These are phyloP conservation scores for Camellia japonica DNA, from an alignment of 148 eudicot species.

Conservation along the genomic window DNA sequence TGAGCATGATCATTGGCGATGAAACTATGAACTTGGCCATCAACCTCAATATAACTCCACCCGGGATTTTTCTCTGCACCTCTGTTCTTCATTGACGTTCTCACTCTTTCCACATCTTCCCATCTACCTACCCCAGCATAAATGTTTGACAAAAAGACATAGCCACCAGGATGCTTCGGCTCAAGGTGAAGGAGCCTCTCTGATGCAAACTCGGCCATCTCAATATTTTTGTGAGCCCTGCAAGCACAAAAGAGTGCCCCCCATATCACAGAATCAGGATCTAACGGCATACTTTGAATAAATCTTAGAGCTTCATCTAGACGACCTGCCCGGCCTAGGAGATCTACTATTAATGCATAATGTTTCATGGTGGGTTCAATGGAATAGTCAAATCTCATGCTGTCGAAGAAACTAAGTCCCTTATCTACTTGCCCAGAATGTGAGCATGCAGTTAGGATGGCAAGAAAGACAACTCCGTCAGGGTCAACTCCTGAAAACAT, in stretches of 20 bases:
- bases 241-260: constrained; percentile 22
- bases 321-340: constrained; percentile 19
- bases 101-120: constrained; percentile 27
- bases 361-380: constrained; percentile 20
- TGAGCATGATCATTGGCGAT: constrained; percentile 17
- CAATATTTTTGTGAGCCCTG: constrained; percentile 18
- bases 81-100: constrained; percentile 17
- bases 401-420: constrained; percentile 15
- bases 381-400: constrained; percentile 11
- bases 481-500: constrained; percentile 18
- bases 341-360: constrained; percentile 17
- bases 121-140: constrained; percentile 22
- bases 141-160: constrained; percentile 16
- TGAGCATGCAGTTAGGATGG: constrained; percentile 19
- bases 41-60: constrained; percentile 20
- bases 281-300: constrained; percentile 17
- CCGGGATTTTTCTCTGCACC: constrained; percentile 17
- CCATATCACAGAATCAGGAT: constrained; percentile 19
- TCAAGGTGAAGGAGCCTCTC: constrained; percentile 14
- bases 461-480: constrained; percentile 23
- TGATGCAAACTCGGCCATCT: constrained; percentile 21
- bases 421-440: constrained; percentile 24
- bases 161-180: constrained; percentile 20
- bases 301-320: constrained; percentile 18
- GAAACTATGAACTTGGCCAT: constrained; percentile 13